These are phyloP conservation scores for Viola odorata DNA, from an alignment of 345 rosid species.

Conservation along the genomic window DNA sequence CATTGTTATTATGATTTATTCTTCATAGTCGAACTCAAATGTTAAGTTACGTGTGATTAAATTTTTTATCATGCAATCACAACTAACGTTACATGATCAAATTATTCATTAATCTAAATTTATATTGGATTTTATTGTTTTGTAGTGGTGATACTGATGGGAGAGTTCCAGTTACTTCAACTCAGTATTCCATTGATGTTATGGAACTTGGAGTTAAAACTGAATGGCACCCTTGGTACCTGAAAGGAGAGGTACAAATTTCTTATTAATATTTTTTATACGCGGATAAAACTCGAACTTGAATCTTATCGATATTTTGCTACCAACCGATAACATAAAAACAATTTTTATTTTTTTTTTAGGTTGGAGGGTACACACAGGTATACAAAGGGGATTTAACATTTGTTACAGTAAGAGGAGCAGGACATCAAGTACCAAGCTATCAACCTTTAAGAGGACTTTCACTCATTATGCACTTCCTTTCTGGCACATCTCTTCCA, in stretches of 20 bases:
- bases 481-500: conserved; percentile 61
- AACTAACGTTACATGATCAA: not conserved
- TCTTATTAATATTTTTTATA: not conserved
- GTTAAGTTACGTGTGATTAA: too few relatives aligned
- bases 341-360: not conserved
- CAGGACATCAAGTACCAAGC: conserved; percentile 91
- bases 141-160: conserved; percentile 79
- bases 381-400: conserved; percentile 66
- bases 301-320: too few relatives aligned
- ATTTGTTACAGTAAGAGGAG: conserved; percentile 75
- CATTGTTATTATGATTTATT: too few relatives aligned
- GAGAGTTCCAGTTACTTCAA: conserved; percentile 78
- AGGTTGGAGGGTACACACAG: conserved; percentile 80
- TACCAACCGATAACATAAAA: not conserved
- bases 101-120: too few relatives aligned
- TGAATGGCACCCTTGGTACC: conserved; percentile 82
- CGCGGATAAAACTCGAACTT: not conserved
- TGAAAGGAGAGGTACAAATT: conserved; percentile 42
- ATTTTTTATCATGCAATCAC: not conserved
- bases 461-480: conserved; percentile 58
- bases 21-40: too few relatives aligned
- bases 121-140: too few relatives aligned
- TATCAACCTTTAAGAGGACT: conserved; percentile 78
- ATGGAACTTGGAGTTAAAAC: conserved; percentile 54
- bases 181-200: conserved; percentile 50